Evolutionary conservation across 2,329 filamentous ascomycete species (phyloP), one percentile per base, ranked within the genome.

Genomic region (Trichoderma sp.): DNA sequence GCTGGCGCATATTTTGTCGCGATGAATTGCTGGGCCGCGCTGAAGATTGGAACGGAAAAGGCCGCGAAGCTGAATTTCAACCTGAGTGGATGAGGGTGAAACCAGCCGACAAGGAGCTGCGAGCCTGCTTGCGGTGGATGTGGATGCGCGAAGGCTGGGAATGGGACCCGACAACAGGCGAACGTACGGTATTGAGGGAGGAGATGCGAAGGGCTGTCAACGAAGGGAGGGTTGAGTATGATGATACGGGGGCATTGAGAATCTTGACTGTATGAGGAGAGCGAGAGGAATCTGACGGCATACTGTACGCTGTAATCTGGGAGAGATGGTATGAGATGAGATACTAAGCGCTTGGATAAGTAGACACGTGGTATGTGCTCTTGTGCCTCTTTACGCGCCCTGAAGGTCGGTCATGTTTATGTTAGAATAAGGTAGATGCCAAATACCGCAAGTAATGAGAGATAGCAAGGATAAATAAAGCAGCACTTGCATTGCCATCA

Each of bases 1-100:
- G 92, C 78, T 98, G 94, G 93, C 89, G 95, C 3, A 97, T 98
- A 74, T 98, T 98, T 81, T 97, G 94, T 79, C 89, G 95, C 2
- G 95, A 98, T 79, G 85, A 87, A 36, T 80, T 97, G 28, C 87
- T 94, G 8, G 91, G 90, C 0, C 80, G 90, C 21, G 89, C 91
- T 1, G 79, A 82, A 11, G 88, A 91, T 74, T 93, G 91, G 88
- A 90, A 89, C 76, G 92, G 92, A 1, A 84, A 81, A 76, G 78
- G 87, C 75, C 74, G 82, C 76, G 75, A 82, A 77, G 73, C 81
- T 66, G 83, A 84, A 15, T 94, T 95, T 78, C 90, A 94, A 76
- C 93, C 94, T 0, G 95, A 98, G 81, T 98, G 95, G 95, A 96
- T 94, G 87, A 88, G 93, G 3, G 94, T 97, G 1, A 79, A 92